Evolutionary conservation across 1,139 yeast genomes (phyloP), one percentile per base, ranked within the genome.

Genomic region (Protomyces inouyei): DNA sequence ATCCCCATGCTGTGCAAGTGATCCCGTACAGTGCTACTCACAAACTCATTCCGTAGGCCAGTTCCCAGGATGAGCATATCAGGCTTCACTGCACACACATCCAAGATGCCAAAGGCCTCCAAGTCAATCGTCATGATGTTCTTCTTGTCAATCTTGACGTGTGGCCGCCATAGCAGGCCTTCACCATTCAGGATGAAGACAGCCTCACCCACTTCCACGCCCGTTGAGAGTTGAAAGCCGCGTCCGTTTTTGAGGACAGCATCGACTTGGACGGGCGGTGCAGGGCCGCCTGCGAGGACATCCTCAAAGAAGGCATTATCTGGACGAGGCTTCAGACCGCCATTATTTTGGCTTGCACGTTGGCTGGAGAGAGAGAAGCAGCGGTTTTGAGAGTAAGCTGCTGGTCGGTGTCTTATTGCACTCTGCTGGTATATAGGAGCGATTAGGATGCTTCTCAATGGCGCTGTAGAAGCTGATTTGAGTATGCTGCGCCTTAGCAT

Each of bases 301-400:
- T 60, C 64, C n/a, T 60, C 64, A 52, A 60, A 60, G 28, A 60
- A 60, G 35, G 54, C 54, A 54, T 54, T 54, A 25, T 59, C 63
- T 35, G 63, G 63, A 12, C 63, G 43, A 8, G 63, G 57, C 53
- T 59, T 43, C 23, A 43, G 14, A 5, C 25, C 25, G 12, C 48
- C 48, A 16, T 43, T 18, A 4, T 28, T 28, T 28, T 28, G 32
- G 32, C 32, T 28, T 28, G 46, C 36, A 57, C 25, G 12, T 48
- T 46, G 28, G 61, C 55, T 35, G 36, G 32, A n/a, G 35, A 37
- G 21, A 54, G 38, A 23, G 61, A 57, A 12, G 61, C 61, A 3
- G 61, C 46, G 23, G 36, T 57, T 45, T 35, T 36, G 48, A 28
- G 1, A 3, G 32, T 6, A 28, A 28, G 32, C 32, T 28, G 32